Evolutionary conservation across 2,329 filamentous ascomycete species (phyloP).

Genomic region (Claviceps paspali): DNA sequence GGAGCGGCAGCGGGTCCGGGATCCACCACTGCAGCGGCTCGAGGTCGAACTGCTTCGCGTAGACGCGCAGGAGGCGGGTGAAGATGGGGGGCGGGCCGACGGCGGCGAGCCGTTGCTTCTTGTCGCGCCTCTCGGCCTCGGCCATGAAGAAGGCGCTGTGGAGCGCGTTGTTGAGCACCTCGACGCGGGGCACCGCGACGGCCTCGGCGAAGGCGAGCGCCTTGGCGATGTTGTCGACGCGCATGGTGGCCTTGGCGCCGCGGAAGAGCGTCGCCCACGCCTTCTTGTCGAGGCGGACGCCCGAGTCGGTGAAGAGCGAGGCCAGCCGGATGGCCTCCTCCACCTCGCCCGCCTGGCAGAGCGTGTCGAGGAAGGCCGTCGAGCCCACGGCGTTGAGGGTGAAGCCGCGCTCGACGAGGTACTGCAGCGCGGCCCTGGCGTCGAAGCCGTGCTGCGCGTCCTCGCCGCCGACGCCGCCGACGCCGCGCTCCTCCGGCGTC

Average conservation of each 20-base stretch:
- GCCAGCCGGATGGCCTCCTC: conserved; percentile 21
- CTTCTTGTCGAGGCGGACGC: conserved; percentile 46
- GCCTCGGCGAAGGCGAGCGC: conserved; percentile 28
- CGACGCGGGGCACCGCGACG: conserved; percentile 26
- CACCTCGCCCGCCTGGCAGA: conserved; percentile 36
- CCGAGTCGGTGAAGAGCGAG: conserved; percentile 20
- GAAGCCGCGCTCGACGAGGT: conserved; percentile 44
- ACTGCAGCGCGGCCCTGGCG: conserved; percentile 17
- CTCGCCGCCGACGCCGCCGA: no score
- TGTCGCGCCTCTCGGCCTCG: conserved; percentile 22
- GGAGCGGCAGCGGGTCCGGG: conserved; percentile 19
- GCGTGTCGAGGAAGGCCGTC: conserved; percentile 55
- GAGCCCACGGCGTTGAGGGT: conserved; percentile 47
- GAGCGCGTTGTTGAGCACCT: conserved; percentile 25
- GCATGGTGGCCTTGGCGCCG: conserved; percentile 45
- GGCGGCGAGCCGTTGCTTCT: conserved; percentile 16
- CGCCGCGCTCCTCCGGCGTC: conserved; percentile 6
- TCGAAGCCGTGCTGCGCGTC: conserved; percentile 12
- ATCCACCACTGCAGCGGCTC: conserved; percentile 27
- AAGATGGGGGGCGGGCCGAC: conserved; percentile 27
- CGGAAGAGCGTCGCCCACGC: conserved; percentile 58
- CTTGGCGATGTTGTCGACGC: conserved; percentile 34
- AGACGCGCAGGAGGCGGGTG: conserved; percentile 31
- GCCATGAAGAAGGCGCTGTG: conserved; percentile 33
- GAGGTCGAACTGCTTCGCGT: conserved; percentile 31